Conservation (phyloP, 148 eudicot species). For the Silene latifolia region DNA sequence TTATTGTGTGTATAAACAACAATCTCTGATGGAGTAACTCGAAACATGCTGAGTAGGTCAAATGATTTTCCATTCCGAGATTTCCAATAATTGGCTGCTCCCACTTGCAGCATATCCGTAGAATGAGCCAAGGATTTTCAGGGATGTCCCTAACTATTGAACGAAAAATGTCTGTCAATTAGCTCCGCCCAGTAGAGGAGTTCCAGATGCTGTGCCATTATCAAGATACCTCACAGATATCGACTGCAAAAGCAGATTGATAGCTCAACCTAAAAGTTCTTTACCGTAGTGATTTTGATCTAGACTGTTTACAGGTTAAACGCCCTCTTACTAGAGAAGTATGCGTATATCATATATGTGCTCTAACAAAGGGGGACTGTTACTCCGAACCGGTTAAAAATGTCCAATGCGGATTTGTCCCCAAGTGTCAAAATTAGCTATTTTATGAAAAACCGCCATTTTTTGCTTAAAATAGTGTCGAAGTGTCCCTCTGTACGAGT, state of each 20-base stretch:
- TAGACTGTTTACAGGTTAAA: not conserved
- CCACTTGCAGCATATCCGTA: slow-evolving; percentile 6
- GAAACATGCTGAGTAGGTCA: not conserved
- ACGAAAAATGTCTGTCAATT: slow-evolving; percentile 1
- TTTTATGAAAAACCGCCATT: not conserved
- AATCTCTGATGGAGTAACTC: slow-evolving; percentile 2
- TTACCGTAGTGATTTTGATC: not conserved
- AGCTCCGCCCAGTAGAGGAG: slow-evolving; percentile 36
- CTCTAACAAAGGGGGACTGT: not conserved
- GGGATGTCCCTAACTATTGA: slow-evolving; percentile 1
- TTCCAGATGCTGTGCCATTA: slow-evolving; percentile 41
- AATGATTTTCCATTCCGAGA: not conserved
- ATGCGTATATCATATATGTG: not conserved
- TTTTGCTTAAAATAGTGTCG: not conserved
- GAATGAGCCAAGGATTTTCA: not conserved
- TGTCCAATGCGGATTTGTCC: not conserved
- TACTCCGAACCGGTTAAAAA: not conserved
- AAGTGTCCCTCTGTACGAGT: not conserved
- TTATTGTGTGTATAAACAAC: slow-evolving; percentile 13
- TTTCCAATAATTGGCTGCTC: not conserved
- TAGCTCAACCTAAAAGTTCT: slow-evolving; percentile 5
- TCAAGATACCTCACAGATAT: slow-evolving; percentile 45
- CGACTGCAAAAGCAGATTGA: slow-evolving; percentile 43
- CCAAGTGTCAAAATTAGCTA: not conserved
- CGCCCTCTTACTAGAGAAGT: not conserved